Percentiles rank a stretch among this genome's conserved stretches.
These are phyloP conservation scores for Solanum boliviense DNA, from an alignment of 257 asterid genomes.

Conservation along the genomic window DNA sequence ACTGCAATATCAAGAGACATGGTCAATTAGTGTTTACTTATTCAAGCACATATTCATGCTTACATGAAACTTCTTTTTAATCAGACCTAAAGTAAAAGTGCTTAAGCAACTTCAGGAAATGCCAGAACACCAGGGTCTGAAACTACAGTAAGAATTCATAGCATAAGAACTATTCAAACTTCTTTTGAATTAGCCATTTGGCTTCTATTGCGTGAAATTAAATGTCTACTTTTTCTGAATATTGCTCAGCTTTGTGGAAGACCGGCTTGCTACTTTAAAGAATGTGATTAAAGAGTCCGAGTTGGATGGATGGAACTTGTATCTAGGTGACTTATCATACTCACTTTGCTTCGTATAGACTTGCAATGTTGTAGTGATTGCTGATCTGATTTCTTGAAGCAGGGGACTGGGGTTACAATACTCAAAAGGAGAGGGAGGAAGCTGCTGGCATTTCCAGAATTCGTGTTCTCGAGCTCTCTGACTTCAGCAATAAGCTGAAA, in stretches of 20 bases:
- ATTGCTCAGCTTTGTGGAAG: conserved; percentile 79
- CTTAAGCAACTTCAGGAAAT: conserved; percentile 80
- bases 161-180: not conserved
- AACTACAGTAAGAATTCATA: conserved; percentile 58
- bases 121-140: conserved; percentile 84
- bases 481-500: conserved; percentile 76
- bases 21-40: not conserved
- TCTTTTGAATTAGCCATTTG: not conserved
- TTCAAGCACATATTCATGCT: not conserved
- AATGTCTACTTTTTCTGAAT: not conserved
- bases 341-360: not conserved
- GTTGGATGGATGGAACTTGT: conserved; percentile 74
- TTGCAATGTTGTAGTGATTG: not conserved
- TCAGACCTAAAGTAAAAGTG: conserved; percentile 86
- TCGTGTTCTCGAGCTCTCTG: conserved; percentile 54
- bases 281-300: conserved; percentile 83
- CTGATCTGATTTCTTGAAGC: conserved; percentile 16
- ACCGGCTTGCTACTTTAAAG: conserved; percentile 73
- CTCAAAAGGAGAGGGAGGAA: conserved; percentile 70
- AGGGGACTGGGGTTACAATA: conserved; percentile 98
- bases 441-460: conserved; percentile 68
- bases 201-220: not conserved
- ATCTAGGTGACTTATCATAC: conserved; percentile 45
- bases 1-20: not conserved
- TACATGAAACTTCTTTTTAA: not conserved